Conservation (phyloP, 495 filamentous ascomycete species). For the Wilcoxina mikolae region DNA sequence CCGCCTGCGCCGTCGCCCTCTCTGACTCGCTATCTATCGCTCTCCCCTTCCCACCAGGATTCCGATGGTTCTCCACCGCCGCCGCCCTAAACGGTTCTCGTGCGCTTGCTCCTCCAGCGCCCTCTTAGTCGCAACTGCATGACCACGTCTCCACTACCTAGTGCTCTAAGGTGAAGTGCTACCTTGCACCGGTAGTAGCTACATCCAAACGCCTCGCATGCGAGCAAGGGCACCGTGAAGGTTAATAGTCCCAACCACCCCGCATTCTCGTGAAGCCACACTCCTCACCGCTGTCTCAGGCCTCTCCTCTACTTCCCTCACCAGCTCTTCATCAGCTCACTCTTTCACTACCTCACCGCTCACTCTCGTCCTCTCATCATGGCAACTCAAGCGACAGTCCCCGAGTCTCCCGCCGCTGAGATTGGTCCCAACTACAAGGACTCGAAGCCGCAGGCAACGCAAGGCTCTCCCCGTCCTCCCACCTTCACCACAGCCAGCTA, state of each 20-base stretch:
- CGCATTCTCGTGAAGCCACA: not conserved
- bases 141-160: too few relatives aligned
- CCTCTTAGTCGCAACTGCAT: too few relatives aligned
- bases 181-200: too few relatives aligned
- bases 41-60: too few relatives aligned
- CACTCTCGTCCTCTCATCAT: not conserved
- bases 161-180: too few relatives aligned
- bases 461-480: constrained; percentile 8
- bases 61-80: too few relatives aligned
- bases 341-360: not conserved
- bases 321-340: not conserved
- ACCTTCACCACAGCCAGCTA: not conserved
- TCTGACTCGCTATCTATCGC: too few relatives aligned
- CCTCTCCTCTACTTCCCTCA: not conserved
- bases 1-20: too few relatives aligned
- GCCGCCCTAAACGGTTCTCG: too few relatives aligned
- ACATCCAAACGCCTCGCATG: too few relatives aligned
- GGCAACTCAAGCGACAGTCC: not conserved
- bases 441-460: constrained; percentile 54
- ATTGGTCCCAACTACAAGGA: constrained; percentile 53
- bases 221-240: too few relatives aligned
- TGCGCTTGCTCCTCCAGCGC: too few relatives aligned
- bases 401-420: constrained; percentile 22
- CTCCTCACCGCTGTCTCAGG: not conserved
- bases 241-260: not conserved